Evolutionary conservation across 331 rosid species (phyloP).

Genomic region (Quercus tomentella): DNA sequence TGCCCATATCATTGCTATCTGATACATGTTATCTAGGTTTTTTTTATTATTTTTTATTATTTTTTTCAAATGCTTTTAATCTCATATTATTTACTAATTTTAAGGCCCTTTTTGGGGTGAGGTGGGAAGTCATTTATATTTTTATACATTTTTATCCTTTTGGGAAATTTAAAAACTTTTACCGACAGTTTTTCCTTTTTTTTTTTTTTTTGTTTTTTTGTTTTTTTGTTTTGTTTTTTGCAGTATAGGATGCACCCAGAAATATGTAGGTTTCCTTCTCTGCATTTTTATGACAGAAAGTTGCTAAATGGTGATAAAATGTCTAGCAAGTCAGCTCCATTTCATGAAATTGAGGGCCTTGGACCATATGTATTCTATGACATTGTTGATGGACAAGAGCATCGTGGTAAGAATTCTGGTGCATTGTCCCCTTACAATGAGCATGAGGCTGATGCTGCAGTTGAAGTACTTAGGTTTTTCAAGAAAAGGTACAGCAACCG

Average conservation of each 20-base stretch:
- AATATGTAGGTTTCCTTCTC: conserved; percentile 84
- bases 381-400: conserved; percentile 75
- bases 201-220: not conserved
- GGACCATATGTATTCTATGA: conserved; percentile 90
- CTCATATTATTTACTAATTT: not conserved
- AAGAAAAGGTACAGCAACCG: conserved; percentile 52
- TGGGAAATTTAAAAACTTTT: conserved; percentile 10
- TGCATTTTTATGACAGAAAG: conserved; percentile 84
- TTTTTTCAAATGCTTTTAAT: not conserved
- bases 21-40: not conserved
- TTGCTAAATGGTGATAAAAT: conserved; percentile 74
- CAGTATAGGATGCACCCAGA: conserved; percentile 99
- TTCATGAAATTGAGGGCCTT: conserved; percentile 70
- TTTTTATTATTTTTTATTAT: not conserved
- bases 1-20: not conserved
- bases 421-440: conserved; percentile 79
- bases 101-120: not conserved
- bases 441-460: conserved; percentile 88
- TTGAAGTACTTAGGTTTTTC: conserved; percentile 67
- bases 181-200: not conserved
- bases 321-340: conserved; percentile 67
- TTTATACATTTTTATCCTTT: conserved; percentile 14
- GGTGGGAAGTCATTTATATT: not conserved
- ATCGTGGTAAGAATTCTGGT: conserved; percentile 70
- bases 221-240: not conserved